Evolutionary conservation across 768 basidiomycete genomes (phyloP).

Genomic region (Tylopilus sp.): DNA sequence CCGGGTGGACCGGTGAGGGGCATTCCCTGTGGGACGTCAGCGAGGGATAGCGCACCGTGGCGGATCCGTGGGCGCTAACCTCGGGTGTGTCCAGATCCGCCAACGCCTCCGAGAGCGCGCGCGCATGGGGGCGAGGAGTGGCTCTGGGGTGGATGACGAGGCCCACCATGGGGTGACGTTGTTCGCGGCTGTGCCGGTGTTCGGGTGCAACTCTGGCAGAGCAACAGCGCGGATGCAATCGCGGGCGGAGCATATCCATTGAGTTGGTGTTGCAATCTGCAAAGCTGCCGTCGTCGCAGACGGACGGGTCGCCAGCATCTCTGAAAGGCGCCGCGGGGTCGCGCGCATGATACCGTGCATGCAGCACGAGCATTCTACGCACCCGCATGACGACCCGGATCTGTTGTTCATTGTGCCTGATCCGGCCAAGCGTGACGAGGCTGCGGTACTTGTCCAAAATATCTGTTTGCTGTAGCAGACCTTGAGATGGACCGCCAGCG

Average conservation of each 20-base stretch:
- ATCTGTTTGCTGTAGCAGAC: neutral
- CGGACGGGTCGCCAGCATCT: no score
- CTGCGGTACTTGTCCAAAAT: slow-evolving; percentile 20
- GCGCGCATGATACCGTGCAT: no score
- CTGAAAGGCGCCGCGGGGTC: slow-evolving; percentile 11
- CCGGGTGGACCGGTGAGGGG: neutral
- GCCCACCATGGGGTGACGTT: neutral
- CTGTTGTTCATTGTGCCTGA: slow-evolving; percentile 52
- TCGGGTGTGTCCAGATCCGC: neutral
- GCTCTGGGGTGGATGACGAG: neutral
- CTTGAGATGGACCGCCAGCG: neutral
- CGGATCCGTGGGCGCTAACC: neutral
- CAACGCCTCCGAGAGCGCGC: neutral
- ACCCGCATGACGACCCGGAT: slow-evolving; percentile 39
- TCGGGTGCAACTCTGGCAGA: neutral
- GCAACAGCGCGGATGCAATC: slow-evolving; percentile 21
- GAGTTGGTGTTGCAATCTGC: neutral
- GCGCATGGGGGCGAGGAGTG: neutral
- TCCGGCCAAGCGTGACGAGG: slow-evolving; percentile 42
- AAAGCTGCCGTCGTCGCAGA: neutral
- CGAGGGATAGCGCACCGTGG: neutral
- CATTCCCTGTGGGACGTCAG: neutral
- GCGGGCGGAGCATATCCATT: slow-evolving; percentile 41
- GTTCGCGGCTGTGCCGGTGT: neutral
- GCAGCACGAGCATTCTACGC: no score